Evolutionary conservation across 306 rosid species (phyloP).

Genomic region (apple (Malus domestica)): ASM211411v1 NC_041805.1:27429501-27430000

Average conservation of each 20-base stretch:
- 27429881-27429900: constrained; percentile 5
- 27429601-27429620: not conserved
- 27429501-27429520: not conserved
- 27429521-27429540: not conserved
- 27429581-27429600: not conserved
- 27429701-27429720: constrained; percentile 56
- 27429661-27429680: constrained; percentile 67
- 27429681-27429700: constrained; percentile 63
- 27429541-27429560: not conserved
- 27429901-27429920: too few relatives aligned
- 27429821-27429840: constrained; percentile 49
- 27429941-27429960: not conserved
- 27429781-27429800: constrained; percentile 37
- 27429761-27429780: constrained; percentile 19
- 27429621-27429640: constrained; percentile 81
- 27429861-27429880: constrained; percentile 13
- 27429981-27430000: not conserved
- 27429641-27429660: constrained; percentile 85
- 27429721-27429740: constrained; percentile 33
- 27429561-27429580: not conserved
- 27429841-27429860: constrained; percentile 22
- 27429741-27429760: constrained; percentile 15
- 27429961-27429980: not conserved
- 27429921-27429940: too few relatives aligned
- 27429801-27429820: constrained; percentile 38